These are phyloP conservation scores for Zalaria obscura DNA, from an alignment of 2,329 filamentous ascomycete genomes.

Conservation along the genomic window DNA sequence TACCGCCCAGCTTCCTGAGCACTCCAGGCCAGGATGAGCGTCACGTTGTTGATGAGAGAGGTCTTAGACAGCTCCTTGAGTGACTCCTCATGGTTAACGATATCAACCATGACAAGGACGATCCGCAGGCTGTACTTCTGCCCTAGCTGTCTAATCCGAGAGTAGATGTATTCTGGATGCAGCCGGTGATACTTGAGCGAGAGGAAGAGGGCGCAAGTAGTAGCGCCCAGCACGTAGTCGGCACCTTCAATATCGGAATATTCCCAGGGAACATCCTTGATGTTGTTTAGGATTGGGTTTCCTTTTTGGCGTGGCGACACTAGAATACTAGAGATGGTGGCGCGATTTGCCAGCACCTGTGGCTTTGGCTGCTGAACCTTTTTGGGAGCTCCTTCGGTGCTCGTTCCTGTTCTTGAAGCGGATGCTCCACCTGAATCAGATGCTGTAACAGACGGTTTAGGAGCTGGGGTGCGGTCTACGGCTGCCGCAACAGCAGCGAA, in stretches of 20 bases:
- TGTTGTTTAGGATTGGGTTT: constrained; percentile 75
- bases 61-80: constrained; percentile 87
- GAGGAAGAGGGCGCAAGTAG: constrained; percentile 83
- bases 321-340: constrained; percentile 62
- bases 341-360: constrained; percentile 58
- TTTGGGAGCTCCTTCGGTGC: constrained; percentile 1
- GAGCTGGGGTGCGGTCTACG: constrained; percentile 28
- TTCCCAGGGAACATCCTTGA: constrained; percentile 81
- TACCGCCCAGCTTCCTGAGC: constrained; percentile 88
- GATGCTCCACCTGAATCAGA: constrained; percentile 16
- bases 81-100: constrained; percentile 81
- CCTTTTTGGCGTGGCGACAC: constrained; percentile 89
- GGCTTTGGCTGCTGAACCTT: constrained; percentile 78
- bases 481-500: constrained; percentile 24
- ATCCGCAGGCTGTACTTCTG: constrained; percentile 79
- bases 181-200: constrained; percentile 94
- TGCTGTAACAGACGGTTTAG: constrained; percentile 13
- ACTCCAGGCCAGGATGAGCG: constrained; percentile 85
- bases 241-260: constrained; percentile 83
- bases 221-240: constrained; percentile 77
- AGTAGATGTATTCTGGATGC: constrained; percentile 96
- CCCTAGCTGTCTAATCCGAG: constrained; percentile 69
- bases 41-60: constrained; percentile 82
- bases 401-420: background rate
- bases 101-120: constrained; percentile 84